Evolutionary conservation across 805 yeast genomes (phyloP).

Genomic region (Nakazawaea pomicola): DNA sequence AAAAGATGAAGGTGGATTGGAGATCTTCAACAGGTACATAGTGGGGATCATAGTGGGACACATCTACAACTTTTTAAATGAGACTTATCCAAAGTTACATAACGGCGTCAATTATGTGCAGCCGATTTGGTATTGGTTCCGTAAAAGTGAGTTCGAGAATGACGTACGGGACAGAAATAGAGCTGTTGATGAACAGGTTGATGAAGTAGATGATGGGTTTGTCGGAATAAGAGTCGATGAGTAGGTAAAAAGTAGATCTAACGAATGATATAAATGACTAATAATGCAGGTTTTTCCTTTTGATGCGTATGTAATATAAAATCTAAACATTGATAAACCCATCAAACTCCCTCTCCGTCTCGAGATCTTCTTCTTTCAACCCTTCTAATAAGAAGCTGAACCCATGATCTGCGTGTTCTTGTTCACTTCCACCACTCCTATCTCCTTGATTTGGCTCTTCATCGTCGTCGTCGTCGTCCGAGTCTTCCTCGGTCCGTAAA

Average conservation of each 20-base stretch:
- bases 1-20: slow-evolving; percentile 14
- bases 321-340: too few relatives aligned
- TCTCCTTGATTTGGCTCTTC: background rate
- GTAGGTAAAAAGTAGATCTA: background rate
- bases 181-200: background rate
- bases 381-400: slow-evolving; percentile 16
- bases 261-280: background rate
- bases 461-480: slow-evolving; percentile 12
- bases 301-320: background rate
- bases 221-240: background rate
- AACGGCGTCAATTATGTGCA: slow-evolving; percentile 27
- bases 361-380: slow-evolving; percentile 17
- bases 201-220: background rate
- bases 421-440: background rate
- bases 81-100: slow-evolving; percentile 34
- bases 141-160: background rate
- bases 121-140: slow-evolving; percentile 38
- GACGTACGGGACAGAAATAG: background rate
- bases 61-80: slow-evolving; percentile 32
- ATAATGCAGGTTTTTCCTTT: background rate
- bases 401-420: background rate
- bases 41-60: slow-evolving; percentile 40
- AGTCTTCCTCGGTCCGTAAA: slow-evolving; percentile 2
- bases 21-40: slow-evolving; percentile 21
- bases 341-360: slow-evolving; percentile 14